A percentile compares a stretch with the other conserved stretches of the same genome.
Evolutionary conservation across 257 asterid species (phyloP).

Genomic region (Striga asiatica): DNA sequence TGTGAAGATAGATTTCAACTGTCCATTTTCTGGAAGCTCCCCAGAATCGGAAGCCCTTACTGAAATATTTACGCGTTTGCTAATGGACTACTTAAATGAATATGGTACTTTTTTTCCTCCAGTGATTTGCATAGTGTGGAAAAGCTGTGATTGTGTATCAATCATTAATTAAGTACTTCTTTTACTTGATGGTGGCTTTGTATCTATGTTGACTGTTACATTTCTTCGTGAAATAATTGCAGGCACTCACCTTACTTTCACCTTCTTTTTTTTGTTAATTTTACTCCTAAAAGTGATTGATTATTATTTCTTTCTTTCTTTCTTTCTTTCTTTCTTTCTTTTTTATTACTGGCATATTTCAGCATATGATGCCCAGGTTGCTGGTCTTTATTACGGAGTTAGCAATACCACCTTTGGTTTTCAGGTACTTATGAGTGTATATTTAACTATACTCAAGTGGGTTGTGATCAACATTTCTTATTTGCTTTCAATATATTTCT

Average conservation of each 20-base stretch:
- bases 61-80: conserved; percentile 66
- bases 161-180: neutral
- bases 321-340: conserved; percentile 10
- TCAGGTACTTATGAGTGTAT: conserved; percentile 49
- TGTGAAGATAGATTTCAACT: conserved; percentile 75
- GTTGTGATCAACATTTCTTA: no score
- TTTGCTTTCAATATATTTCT: neutral
- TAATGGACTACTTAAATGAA: conserved; percentile 95
- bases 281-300: conserved; percentile 2
- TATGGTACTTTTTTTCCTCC: conserved; percentile 60
- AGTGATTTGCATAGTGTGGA: neutral
- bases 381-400: conserved; percentile 84
- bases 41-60: conserved; percentile 85
- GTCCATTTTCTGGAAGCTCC: conserved; percentile 76
- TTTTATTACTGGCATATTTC: conserved; percentile 29
- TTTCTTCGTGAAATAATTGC: conserved; percentile 7
- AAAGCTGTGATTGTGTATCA: neutral
- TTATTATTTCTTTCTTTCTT: conserved; percentile 12
- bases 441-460: conserved; percentile 5
- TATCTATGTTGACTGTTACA: neutral
- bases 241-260: conserved; percentile 12
- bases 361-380: conserved; percentile 97
- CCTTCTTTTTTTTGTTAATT: neutral
- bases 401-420: conserved; percentile 58
- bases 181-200: neutral